Conservation (phyloP, 345 rosid species). For the thale cress (Arabidopsis thaliana) region TAIR10.1 NC_003070.9:21338001-21338500, state of each 20-base stretch:
- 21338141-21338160: slow-evolving; percentile 67
- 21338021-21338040: background rate
- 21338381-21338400: slow-evolving; percentile 38
- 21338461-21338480: slow-evolving; percentile 24
- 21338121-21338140: slow-evolving; percentile 70
- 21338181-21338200: slow-evolving; percentile 66
- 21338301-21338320: slow-evolving; percentile 17
- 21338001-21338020: background rate
- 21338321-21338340: slow-evolving; percentile 35
- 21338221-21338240: slow-evolving; percentile 78
- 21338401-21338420: slow-evolving; percentile 38
- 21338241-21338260: slow-evolving; percentile 78
- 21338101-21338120: slow-evolving; percentile 71
- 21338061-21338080: slow-evolving; percentile 79
- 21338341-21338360: slow-evolving; percentile 29
- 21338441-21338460: slow-evolving; percentile 27
- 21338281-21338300: slow-evolving; percentile 7
- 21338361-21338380: slow-evolving; percentile 32
- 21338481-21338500: slow-evolving; percentile 1
- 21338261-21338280: slow-evolving; percentile 66
- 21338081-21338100: slow-evolving; percentile 86
- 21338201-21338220: slow-evolving; percentile 65
- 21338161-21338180: slow-evolving; percentile 55
- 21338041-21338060: slow-evolving; percentile 90
- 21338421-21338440: background rate